Percentiles rank a stretch among this genome's conserved stretches.
phyloP scores from a whole-genome alignment of 768 basidiomycete genomes.

The Termitomyces sp. region DNA sequence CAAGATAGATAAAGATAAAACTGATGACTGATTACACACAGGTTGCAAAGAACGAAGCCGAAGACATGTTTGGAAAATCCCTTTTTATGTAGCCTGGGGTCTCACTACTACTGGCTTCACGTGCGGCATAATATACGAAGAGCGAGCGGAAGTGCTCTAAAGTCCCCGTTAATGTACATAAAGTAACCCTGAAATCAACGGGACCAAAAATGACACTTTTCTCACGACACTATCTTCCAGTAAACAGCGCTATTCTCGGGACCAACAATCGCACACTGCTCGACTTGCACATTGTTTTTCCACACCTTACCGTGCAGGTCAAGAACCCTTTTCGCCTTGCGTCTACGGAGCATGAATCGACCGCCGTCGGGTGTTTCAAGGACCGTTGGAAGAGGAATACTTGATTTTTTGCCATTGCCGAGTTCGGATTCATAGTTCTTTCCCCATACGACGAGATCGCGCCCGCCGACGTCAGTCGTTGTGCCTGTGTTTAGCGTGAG shows the following conservation, averaged over 20 bases:
- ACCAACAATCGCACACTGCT: constrained; percentile 62
- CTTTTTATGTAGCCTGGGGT: neutral
- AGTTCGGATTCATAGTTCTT: constrained; percentile 70
- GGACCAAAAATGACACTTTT: neutral
- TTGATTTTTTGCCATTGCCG: constrained; percentile 67
- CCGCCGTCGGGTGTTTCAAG: constrained; percentile 48
- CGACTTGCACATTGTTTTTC: constrained; percentile 54
- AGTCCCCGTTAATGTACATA: neutral
- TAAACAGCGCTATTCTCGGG: constrained; percentile 62
- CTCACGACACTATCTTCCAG: constrained; percentile 46
- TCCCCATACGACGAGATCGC: constrained; percentile 73
- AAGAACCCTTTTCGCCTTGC: constrained; percentile 45
- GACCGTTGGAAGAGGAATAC: constrained; percentile 46
- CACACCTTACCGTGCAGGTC: constrained; percentile 59
- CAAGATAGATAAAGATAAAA: too few relatives aligned
- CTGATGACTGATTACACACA: too few relatives aligned
- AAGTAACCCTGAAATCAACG: neutral
- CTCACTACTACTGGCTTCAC: neutral
- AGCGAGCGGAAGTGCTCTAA: neutral
- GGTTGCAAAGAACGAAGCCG: neutral
- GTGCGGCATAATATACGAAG: neutral
- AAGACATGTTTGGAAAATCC: neutral
- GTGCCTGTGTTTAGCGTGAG: constrained; percentile 62
- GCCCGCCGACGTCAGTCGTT: constrained; percentile 45
- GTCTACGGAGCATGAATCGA: constrained; percentile 53